Base-by-base conservation (phyloP, 2,329 filamentous ascomycete genomes). In the Arthrobotrys pseudoclavata region DNA sequence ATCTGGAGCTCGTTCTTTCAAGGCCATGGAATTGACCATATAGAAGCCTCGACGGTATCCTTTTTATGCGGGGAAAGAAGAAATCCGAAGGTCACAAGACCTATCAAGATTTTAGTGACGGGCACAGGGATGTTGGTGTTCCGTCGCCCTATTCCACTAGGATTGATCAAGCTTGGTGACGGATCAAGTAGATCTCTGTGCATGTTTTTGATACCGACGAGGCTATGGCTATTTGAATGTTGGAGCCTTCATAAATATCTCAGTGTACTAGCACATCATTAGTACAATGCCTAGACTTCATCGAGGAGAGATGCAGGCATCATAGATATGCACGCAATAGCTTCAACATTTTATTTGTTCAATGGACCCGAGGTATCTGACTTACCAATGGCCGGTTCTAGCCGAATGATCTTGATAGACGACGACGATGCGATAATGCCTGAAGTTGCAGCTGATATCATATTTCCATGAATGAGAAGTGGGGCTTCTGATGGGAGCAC, bases 61-160 rank as follows among this genome's bases (percentile, higher is more conserved):
- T 31, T 48, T 45, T 29, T 42, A 20, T 40, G 50, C 24, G 45
- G 42, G 18, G 24, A 76, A 69, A 70, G 67, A 76, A 76, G 57
- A 69, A 64, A 76, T 24, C 20, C 37, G 29, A 22, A 20, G 72
- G 66, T 76, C 72, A 76, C 66, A 66, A 42, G 72, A 66, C 72
- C 66, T 24, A 29, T 53, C 15, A 40, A 53, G 29, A 55, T n/a
- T 63, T 63, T 40, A 34, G 40, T 40, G 61, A 42, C 68, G 53
- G 47, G 45, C 34, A 52, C 64, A 50, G 22, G 37, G 29, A 57
- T 68, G 42, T 68, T 34, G 22, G 47, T 29, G 57, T 67, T 24
- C 66, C 57, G 72, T 66, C 55, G 55, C 52, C 42, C 60, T 37
- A 61, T 47, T 66, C 50, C 66, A 52, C 53, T 52, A 76, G 60